Conservation (phyloP, 2,329 filamentous ascomycete genomes). For the Nakataea oryzae region DNA sequence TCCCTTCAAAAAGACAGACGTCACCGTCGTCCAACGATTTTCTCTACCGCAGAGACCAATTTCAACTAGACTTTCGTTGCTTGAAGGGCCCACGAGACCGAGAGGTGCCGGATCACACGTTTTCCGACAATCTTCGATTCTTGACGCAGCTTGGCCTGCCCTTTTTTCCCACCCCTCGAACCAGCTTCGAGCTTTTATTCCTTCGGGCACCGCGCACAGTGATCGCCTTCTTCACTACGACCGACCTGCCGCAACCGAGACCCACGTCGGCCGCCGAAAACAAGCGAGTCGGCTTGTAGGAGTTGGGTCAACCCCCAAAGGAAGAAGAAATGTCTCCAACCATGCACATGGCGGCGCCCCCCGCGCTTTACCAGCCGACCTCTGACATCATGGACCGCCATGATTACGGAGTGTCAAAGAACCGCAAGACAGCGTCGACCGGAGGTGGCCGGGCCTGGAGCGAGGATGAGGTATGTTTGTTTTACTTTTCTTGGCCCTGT, state of each 20-base stretch:
- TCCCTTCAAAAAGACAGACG: neutral
- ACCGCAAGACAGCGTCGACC: constrained; percentile 57
- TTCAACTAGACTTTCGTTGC: neutral
- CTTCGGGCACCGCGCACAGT: constrained; percentile 1
- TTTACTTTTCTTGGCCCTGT: neutral
- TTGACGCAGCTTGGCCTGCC: constrained; percentile 32
- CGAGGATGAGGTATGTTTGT: constrained; percentile 62
- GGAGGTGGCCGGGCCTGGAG: constrained; percentile 76
- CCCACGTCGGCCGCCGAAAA: neutral
- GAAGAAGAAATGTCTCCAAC: constrained; percentile 38
- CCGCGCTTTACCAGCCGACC: constrained; percentile 34
- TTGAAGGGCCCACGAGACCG: neutral
- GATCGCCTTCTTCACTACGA: neutral
- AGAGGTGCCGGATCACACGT: neutral
- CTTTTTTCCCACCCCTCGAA: constrained; percentile 6
- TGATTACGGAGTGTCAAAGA: constrained; percentile 52
- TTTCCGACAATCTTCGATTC: constrained; percentile 26
- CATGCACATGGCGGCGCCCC: constrained; percentile 31
- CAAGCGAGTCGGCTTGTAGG: neutral
- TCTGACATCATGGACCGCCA: constrained; percentile 46
- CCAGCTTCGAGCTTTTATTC: neutral
- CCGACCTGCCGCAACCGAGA: neutral
- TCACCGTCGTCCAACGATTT: neutral
- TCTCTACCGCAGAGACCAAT: neutral
- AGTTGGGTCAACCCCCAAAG: constrained; percentile 12